Evolutionary conservation across 805 yeast species (phyloP).

Genomic region (Cyberlindnera misumaiensis): DNA sequence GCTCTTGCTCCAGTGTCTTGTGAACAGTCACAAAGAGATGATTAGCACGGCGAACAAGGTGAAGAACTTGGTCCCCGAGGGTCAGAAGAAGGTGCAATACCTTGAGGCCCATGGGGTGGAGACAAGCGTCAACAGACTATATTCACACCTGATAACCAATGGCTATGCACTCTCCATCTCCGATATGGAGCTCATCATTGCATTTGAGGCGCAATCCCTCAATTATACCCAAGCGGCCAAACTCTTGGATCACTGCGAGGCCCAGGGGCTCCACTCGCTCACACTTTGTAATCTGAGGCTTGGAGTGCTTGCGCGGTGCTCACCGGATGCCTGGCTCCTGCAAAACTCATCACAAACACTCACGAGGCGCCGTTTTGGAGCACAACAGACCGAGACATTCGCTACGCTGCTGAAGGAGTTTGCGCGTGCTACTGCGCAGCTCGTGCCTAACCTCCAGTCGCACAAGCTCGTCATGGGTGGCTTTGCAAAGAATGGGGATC

Average conservation of each 20-base stretch:
- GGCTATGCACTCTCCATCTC: slow-evolving; percentile 6
- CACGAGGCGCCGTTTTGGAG: not conserved
- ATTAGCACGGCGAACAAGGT: not conserved
- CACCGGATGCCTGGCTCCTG: slow-evolving; percentile 12
- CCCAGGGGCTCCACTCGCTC: slow-evolving; percentile 5
- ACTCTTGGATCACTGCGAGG: slow-evolving; percentile 5
- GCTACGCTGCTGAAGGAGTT: slow-evolving; percentile 5
- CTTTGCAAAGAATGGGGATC: slow-evolving; percentile 12
- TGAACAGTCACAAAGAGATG: slow-evolving; percentile 2
- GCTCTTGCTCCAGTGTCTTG: slow-evolving; percentile 3
- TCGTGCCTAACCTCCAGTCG: slow-evolving; percentile 13
- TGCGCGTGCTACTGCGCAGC: slow-evolving; percentile 3
- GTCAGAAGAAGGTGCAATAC: not conserved
- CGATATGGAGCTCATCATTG: slow-evolving; percentile 4
- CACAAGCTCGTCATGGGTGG: slow-evolving; percentile 20
- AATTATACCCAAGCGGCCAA: slow-evolving; percentile 7
- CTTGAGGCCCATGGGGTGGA: not conserved
- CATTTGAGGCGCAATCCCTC: slow-evolving; percentile 2
- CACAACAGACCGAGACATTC: slow-evolving; percentile 2
- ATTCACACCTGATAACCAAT: not conserved
- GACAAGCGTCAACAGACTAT: slow-evolving; percentile 2
- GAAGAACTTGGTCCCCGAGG: slow-evolving; percentile 3
- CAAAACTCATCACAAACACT: not conserved
- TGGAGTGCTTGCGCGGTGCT: slow-evolving; percentile 13
- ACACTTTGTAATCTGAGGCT: slow-evolving; percentile 13